Base-by-base conservation (phyloP, 169 alveolate species). In the Toxoplasma gondii region DNA sequence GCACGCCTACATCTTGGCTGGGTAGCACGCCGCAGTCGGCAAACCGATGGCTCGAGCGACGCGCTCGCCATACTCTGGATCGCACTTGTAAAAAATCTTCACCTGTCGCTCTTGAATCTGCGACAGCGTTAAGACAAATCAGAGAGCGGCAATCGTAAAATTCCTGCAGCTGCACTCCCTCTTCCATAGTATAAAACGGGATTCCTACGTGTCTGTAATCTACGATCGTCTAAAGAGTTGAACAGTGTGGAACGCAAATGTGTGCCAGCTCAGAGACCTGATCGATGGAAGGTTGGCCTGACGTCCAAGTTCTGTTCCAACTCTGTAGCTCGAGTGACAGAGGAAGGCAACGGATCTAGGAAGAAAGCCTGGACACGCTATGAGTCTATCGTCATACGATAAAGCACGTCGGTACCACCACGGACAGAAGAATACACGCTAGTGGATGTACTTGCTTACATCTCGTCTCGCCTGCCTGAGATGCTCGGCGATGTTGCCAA, bases 51-150 rank as follows among this genome's bases (percentile, higher is more conserved):
- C 93, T 4, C 74, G 41, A 22, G 82, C 64, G 64, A 90, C 87
- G 41, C 93, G 92, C 44, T 45, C 70, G 39, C 93, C 93, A 19
- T 90, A 90, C 49, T 90, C 93, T 1, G 93, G 93, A 90, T 90
- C 93, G 88, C 39, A 31, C n/a, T 58, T 45, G 87, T 90, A 90
- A 34, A 90, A 90, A 12, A 90, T n/a, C 81, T 41, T 53, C 88
- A 90, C 93, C 92, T 90, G 93, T 19, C 93, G 93, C 49, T 58
- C 93, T n/a, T 90, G 93, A 53, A 90, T 90, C 93, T 90, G 91
- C 41, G 24, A 54, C 64, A 34, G 39, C 74, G 86, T 81, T 31
- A 31, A 17, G 19, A 44, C 4, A 31, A 17, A 49, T n/a, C 24
- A 83, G 38, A 83, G n/a, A n/a, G n/a, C n/a, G n/a, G n/a, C n/a